Evolutionary conservation across 495 filamentous ascomycete genomes (phyloP), one percentile per base, ranked within the genome.

Genomic region (Trichocladium antarcticum): DNA sequence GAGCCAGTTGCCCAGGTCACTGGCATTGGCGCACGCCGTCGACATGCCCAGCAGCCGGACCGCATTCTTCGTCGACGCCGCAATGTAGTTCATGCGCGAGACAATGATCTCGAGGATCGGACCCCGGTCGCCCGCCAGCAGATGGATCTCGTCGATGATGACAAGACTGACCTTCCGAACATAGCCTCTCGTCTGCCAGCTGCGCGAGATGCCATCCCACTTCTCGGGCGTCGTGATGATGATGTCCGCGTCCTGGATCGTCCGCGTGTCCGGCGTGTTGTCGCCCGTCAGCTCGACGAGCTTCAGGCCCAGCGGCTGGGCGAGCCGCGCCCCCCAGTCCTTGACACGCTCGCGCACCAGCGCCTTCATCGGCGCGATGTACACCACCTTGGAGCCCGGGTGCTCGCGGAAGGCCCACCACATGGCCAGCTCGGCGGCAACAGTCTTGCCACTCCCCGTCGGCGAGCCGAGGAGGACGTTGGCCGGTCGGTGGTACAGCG

Each of bases 71-170:
- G 80, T 84, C 56, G 95, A 89, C 4, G 88, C 84, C 4, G 92
- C 93, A 60, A 99, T 99, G 62, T 97, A 99, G 57, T 97, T 97
- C 92, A 97, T 99, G 10, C 92, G 80, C 14, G 89, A 95, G 8
- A 99, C 92, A 59, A 99, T 99, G 55, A 99, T 99, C 70, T 99
- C 92, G 14, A 99, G 74, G 76, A 97, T 96, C 0, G 92, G 92
- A 12, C 92, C 92, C 62, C 92, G 80, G 62, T 97, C 92, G 49
- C 93, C 89, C 27, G 93, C 92, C 10, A 99, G 76, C 28, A 99
- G 68, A 68, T 99, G 92, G 49, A 99, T 97, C 68, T 99, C 92
- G 64, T 99, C 92, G 59, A 99, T 97, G 58, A 99, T 95, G 37
- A 99, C 93, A 29, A 97, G 72, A 50, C 87, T 87, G 36, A 99